Evolutionary conservation across 2,329 filamentous ascomycete genomes (phyloP), one percentile per base, ranked within the genome.

Genomic region (Hypomyces rosellus): DNA sequence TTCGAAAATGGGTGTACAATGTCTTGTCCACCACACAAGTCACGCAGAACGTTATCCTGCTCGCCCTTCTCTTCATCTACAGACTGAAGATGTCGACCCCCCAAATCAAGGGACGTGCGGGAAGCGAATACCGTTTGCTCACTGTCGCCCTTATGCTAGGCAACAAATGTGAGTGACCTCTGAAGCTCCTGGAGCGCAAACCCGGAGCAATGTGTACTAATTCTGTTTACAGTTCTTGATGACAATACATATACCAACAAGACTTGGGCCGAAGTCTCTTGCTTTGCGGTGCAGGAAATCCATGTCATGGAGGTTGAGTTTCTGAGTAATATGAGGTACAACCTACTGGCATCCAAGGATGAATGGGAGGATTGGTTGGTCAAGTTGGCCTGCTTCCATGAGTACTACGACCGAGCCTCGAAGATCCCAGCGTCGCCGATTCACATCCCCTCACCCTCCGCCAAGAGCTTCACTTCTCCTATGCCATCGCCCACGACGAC

Each of bases 261-360:
- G 75, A 99, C 93, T 0, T 99, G 93, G 93, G 93, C 92, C 2
- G 93, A 99, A 62, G 93, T 99, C 11, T 97, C 93, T 1, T 88
- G 88, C 41, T 96, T 99, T 54, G 84, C 88, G 1, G 92, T 97
- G 12, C 84, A 86, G 54, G 93, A 99, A 69, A 96, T 99, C 46
- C 93, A 99, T 66, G 87, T 96, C 41, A 99, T 99, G 93, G 93
- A 99, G 67, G 93, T 99, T n/a, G 93, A 99, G 67, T 99, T 99
- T 61, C 75, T 99, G 55, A 96, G 92, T 74, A 97, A 97, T 69
- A 95, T 99, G 85, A 84, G 92, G 62, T 99, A 97, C 70, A 90
- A 89, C 60, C 75, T 99, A 7, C 84, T 92, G 64, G 89, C 89
- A 3, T 95, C 91, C 3, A 85, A 89, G 63, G 78, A 83, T 48